Evolutionary conservation across 176 grass and related monocot species (phyloP).

Genomic region (Ampelocalamus luodianensis): DNA sequence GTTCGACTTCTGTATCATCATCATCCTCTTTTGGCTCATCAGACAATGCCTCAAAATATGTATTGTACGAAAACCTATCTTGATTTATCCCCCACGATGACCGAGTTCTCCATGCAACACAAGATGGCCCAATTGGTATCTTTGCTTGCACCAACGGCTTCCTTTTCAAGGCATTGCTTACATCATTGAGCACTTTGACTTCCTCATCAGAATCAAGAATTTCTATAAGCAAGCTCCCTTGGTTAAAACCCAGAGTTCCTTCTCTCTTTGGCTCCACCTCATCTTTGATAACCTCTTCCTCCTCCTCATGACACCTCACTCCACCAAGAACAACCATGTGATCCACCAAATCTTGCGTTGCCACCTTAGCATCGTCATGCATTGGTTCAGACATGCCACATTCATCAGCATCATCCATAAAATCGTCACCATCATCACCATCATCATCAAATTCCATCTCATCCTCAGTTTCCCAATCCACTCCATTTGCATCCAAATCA

Average conservation of each 20-base stretch:
- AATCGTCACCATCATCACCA: conserved; percentile 11
- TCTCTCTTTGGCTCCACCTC: conserved; percentile 6
- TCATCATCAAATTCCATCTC: conserved; percentile 50
- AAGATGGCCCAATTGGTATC: conserved; percentile 48
- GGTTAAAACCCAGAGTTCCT: not conserved
- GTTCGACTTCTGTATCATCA: conserved; percentile 60
- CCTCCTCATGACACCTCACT: not conserved
- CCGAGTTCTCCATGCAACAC: conserved; percentile 78
- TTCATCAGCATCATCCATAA: conserved; percentile 31
- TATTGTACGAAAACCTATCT: conserved; percentile 68
- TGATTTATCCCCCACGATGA: conserved; percentile 52
- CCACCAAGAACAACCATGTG: conserved; percentile 25
- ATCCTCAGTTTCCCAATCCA: conserved; percentile 41
- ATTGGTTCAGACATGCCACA: conserved; percentile 22
- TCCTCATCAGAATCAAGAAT: conserved; percentile 50
- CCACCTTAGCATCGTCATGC: conserved; percentile 20
- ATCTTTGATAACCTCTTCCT: conserved; percentile 26
- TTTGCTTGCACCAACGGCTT: conserved; percentile 24
- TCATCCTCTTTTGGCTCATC: conserved; percentile 78
- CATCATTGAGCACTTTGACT: conserved; percentile 34
- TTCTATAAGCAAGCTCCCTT: conserved; percentile 30
- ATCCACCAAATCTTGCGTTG: conserved; percentile 24
- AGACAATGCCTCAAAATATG: conserved; percentile 68
- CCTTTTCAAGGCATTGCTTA: conserved; percentile 1
- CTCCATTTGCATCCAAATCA: conserved; percentile 50